Percentiles rank a stretch among this genome's conserved stretches.
These are phyloP conservation scores for Saccharomycopsis babjevae DNA, from an alignment of 805 yeast genomes.

Conservation along the genomic window DNA sequence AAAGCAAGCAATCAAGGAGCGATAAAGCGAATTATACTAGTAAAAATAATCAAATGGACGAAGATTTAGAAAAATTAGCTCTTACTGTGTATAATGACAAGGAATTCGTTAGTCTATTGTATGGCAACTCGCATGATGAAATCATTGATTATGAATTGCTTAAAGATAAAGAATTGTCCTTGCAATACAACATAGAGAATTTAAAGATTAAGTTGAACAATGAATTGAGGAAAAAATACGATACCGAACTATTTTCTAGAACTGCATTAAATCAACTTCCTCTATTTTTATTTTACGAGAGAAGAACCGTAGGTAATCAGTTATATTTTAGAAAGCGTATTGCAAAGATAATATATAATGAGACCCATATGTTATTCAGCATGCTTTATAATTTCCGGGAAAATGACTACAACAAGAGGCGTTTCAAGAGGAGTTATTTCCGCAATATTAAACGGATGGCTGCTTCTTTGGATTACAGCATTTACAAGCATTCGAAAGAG, in stretches of 20 bases:
- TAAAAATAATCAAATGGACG: background rate
- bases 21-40: constrained; percentile 12
- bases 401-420: constrained; percentile 9
- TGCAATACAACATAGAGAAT: constrained; percentile 9
- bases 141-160: constrained; percentile 4
- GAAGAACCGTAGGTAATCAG: constrained; percentile 7
- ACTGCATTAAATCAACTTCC: constrained; percentile 13
- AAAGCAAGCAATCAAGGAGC: constrained; percentile 18
- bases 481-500: constrained; percentile 17
- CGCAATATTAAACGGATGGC: constrained; percentile 6
- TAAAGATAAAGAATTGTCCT: constrained; percentile 6
- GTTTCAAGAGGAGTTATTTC: constrained; percentile 10
- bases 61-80: constrained; percentile 3
- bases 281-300: constrained; percentile 12
- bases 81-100: background rate
- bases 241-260: constrained; percentile 11
- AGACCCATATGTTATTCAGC: constrained; percentile 10
- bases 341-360: constrained; percentile 7
- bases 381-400: constrained; percentile 9
- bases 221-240: constrained; percentile 10
- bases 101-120: background rate
- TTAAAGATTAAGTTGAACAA: constrained; percentile 13
- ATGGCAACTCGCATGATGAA: background rate
- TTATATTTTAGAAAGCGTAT: constrained; percentile 4
- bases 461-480: constrained; percentile 8